A percentile compares a stretch with the other conserved stretches of the same genome.
Conservation (phyloP, 2,329 filamentous ascomycete genomes). For the Keithomyces neogunnii region DNA sequence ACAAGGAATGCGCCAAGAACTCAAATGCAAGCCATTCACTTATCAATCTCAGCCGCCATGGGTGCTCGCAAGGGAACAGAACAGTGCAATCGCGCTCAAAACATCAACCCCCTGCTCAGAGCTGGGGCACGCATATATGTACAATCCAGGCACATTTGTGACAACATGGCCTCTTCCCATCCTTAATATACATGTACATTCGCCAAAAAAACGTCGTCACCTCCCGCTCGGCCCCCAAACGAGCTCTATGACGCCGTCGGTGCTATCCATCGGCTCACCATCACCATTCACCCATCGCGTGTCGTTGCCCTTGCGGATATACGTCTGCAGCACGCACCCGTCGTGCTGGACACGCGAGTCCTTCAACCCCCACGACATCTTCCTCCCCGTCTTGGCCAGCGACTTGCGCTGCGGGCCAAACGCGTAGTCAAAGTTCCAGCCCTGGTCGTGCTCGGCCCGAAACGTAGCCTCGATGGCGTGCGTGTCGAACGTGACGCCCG, state of each 20-base stretch:
- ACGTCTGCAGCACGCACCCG: background rate
- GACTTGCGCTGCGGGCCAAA: conserved; percentile 39
- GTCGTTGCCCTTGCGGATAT: background rate
- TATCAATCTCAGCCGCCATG: too few relatives aligned
- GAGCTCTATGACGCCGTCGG: background rate
- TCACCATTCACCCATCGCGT: background rate
- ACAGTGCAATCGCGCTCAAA: too few relatives aligned
- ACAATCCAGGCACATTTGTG: too few relatives aligned
- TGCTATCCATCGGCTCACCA: background rate
- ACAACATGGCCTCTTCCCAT: too few relatives aligned
- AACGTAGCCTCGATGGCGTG: conserved; percentile 44
- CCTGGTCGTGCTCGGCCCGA: conserved; percentile 34
- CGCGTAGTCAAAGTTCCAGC: conserved; percentile 40
- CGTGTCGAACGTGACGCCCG: conserved; percentile 39
- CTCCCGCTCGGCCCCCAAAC: background rate
- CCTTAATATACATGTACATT: too few relatives aligned
- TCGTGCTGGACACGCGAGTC: conserved; percentile 18
- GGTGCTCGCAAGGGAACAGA: too few relatives aligned
- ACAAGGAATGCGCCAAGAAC: too few relatives aligned
- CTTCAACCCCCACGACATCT: conserved; percentile 43
- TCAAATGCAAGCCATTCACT: too few relatives aligned
- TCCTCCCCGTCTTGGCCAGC: conserved; percentile 37
- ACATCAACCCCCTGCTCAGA: too few relatives aligned
- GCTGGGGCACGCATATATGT: too few relatives aligned
- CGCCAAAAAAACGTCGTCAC: too few relatives aligned